Conservation (phyloP, 306 rosid species). For the Lathyrus tuberosus region DNA sequence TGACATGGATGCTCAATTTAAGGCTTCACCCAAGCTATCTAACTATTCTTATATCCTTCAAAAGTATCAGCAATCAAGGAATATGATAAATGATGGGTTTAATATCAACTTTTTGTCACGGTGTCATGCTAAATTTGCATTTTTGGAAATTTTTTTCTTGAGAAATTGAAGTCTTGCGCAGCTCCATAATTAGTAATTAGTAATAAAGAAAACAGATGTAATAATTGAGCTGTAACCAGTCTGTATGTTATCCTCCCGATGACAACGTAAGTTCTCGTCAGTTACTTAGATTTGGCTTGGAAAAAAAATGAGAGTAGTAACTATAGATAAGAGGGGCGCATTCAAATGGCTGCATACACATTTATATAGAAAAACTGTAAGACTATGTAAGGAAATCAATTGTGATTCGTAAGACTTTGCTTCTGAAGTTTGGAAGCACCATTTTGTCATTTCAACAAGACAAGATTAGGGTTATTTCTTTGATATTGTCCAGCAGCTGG, state of each 20-base stretch:
- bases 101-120: constrained; percentile 16
- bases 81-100: constrained; percentile 40
- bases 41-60: constrained; percentile 5
- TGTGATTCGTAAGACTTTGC: constrained; percentile 4
- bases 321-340: not conserved
- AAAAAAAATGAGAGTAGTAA: constrained; percentile 13
- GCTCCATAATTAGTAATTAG: constrained; percentile 23
- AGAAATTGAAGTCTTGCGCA: constrained; percentile 36
- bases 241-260: constrained; percentile 12
- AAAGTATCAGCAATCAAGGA: constrained; percentile 32
- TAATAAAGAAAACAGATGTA: constrained; percentile 10
- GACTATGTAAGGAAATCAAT: constrained; percentile 1
- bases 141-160: constrained; percentile 22
- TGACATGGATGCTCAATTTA: constrained; percentile 30
- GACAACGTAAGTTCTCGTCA: constrained; percentile 9
- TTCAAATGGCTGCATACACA: constrained; percentile 21
- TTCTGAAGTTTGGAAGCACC: constrained; percentile 20
- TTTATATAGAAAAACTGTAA: constrained; percentile 7
- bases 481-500: constrained; percentile 25
- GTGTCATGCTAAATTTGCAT: constrained; percentile 25
- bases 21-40: constrained; percentile 34
- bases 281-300: constrained; percentile 24
- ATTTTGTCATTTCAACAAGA: constrained; percentile 8
- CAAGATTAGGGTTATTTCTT: constrained; percentile 5
- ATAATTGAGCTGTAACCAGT: constrained; percentile 18